These are phyloP conservation scores for Flaveria trinervia DNA, from an alignment of 129 eudicot genomes.

Conservation along the genomic window DNA sequence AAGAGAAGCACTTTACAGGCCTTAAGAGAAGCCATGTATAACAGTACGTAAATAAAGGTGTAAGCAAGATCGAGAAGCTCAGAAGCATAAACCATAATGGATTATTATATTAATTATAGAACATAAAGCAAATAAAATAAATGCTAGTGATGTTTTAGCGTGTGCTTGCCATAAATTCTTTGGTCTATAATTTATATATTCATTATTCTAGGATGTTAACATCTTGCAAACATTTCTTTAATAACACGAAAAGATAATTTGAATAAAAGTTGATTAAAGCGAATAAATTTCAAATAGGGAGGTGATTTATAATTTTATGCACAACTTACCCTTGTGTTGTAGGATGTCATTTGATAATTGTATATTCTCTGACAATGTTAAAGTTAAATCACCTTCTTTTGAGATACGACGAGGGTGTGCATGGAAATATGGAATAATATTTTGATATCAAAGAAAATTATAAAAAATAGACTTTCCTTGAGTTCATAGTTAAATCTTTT, in stretches of 20 bases:
- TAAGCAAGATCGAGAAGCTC: slow-evolving; percentile 39
- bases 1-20: too few relatives aligned
- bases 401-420: too few relatives aligned
- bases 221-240: slow-evolving; percentile 16
- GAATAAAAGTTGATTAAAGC: slow-evolving; percentile 7
- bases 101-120: slow-evolving; percentile 20
- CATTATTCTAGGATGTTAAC: slow-evolving; percentile 14
- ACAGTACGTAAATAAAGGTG: neutral
- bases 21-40: neutral
- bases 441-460: too few relatives aligned
- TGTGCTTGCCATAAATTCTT: slow-evolving; percentile 19
- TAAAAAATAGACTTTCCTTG: too few relatives aligned
- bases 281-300: neutral
- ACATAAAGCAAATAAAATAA: neutral
- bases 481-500: too few relatives aligned
- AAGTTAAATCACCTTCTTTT: too few relatives aligned
- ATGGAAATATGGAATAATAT: too few relatives aligned
- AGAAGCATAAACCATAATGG: slow-evolving; percentile 28
- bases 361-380: too few relatives aligned
- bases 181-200: slow-evolving; percentile 18
- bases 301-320: neutral
- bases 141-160: slow-evolving; percentile 25
- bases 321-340: neutral
- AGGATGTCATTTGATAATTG: neutral
- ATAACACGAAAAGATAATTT: neutral